A percentile compares a stretch with the other conserved stretches of the same genome.
phyloP scores from a whole-genome alignment of 805 yeast species.

The Blastobotrys mokoenaii region DNA sequence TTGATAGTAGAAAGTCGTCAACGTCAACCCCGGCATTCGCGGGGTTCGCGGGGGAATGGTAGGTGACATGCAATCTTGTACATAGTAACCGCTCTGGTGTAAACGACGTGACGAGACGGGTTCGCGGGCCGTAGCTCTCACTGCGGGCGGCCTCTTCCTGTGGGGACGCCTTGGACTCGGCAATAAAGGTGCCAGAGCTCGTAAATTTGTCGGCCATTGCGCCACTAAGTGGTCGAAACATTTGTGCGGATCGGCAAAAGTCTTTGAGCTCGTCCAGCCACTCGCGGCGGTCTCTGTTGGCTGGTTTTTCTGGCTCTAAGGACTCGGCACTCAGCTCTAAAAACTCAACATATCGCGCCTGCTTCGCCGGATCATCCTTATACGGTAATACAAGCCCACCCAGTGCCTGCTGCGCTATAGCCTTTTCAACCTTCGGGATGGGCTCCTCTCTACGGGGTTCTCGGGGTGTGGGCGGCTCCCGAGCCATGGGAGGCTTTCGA shows the following conservation, averaged over 20 bases:
- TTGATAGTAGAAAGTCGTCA: neutral
- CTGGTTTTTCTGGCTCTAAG: too few relatives aligned
- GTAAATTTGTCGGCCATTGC: constrained; percentile 21
- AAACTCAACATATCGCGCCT: constrained; percentile 16
- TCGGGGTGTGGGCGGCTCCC: too few relatives aligned
- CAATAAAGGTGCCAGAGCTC: constrained; percentile 3
- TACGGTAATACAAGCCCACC: constrained; percentile 16
- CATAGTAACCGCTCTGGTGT: constrained; percentile 20
- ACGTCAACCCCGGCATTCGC: too few relatives aligned
- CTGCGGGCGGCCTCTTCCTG: constrained; percentile 17
- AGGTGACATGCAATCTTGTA: constrained; percentile 20
- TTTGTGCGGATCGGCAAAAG: constrained; percentile 18
- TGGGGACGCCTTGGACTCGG: constrained; percentile 1
- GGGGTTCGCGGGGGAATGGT: constrained; percentile 1
- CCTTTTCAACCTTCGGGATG: neutral
- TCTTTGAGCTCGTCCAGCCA: constrained; percentile 17
- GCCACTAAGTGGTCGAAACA: constrained; percentile 21
- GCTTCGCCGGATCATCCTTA: constrained; percentile 15
- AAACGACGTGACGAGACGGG: constrained; percentile 14
- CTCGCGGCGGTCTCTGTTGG: neutral
- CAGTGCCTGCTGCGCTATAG: constrained; percentile 15
- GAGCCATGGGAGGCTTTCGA: too few relatives aligned
- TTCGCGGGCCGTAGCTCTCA: constrained; percentile 20
- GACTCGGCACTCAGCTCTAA: too few relatives aligned
- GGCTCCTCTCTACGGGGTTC: too few relatives aligned